A percentile compares a stretch with the other conserved stretches of the same genome.
Conservation (phyloP, 768 basidiomycete genomes). For the Auricularia sp. region DNA sequence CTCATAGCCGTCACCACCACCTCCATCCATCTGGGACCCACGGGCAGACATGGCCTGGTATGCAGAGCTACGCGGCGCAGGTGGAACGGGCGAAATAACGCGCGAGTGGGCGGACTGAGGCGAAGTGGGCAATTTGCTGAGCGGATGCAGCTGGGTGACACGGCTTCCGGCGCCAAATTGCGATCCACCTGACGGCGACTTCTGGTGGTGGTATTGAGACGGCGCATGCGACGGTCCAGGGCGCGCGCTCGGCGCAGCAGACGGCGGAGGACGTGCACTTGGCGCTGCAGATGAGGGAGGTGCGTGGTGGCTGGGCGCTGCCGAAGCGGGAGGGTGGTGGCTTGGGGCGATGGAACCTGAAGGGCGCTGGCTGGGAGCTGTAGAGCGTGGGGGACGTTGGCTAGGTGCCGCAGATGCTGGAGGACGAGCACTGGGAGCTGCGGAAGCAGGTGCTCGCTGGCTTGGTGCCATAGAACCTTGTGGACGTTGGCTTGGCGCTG, state of each 20-base stretch:
- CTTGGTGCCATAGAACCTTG: background rate
- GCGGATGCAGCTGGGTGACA: background rate
- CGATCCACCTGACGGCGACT: background rate
- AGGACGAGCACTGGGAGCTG: background rate
- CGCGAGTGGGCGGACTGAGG: background rate
- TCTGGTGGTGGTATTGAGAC: background rate
- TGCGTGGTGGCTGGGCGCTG: background rate
- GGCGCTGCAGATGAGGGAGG: too few species aligned
- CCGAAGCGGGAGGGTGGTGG: background rate
- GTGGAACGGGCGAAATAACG: background rate
- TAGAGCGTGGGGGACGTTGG: background rate
- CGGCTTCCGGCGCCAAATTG: background rate
- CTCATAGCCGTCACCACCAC: too few species aligned
- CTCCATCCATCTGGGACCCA: background rate
- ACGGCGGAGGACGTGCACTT: background rate
- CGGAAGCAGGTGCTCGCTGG: background rate
- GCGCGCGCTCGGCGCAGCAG: background rate
- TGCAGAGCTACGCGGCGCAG: background rate
- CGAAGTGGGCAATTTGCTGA: background rate
- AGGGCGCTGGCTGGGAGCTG: background rate
- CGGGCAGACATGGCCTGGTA: background rate
- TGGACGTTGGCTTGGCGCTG: background rate
- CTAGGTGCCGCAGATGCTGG: background rate
- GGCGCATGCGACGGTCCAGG: background rate
- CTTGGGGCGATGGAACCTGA: background rate